Percentiles rank a stretch among this genome's conserved stretches.
phyloP scores from a whole-genome alignment of 805 yeast genomes.

The Yarrowia yakushimensis region DNA sequence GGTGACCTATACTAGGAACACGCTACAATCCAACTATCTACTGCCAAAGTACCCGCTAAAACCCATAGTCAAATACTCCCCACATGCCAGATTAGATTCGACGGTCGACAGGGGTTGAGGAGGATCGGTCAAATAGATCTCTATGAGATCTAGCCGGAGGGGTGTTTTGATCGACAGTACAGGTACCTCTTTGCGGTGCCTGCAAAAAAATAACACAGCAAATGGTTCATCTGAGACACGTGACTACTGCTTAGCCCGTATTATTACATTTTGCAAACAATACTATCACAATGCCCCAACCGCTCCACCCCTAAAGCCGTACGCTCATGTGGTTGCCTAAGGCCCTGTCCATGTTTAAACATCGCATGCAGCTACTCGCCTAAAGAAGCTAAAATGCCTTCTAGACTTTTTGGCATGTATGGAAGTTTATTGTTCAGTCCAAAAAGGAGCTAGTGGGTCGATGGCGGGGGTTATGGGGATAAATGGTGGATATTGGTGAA shows the following conservation, averaged over 20 bases:
- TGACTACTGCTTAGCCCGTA: too few relatives aligned
- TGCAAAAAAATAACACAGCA: too few relatives aligned
- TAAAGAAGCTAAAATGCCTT: constrained; percentile 11
- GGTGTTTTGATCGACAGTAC: too few relatives aligned
- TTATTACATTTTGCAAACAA: too few relatives aligned
- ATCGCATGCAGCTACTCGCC: constrained; percentile 14
- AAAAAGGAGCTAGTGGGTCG: not conserved
- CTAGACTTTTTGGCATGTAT: constrained; percentile 11
- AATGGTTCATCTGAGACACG: too few relatives aligned
- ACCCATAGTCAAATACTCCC: constrained; percentile 4
- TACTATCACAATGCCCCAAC: too few relatives aligned
- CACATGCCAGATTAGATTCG: constrained; percentile 17
- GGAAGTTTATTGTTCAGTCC: not conserved
- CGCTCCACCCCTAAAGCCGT: too few relatives aligned
- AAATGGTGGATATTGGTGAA: not conserved
- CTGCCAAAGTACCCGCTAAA: too few relatives aligned
- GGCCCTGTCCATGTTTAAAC: not conserved
- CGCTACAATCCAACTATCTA: too few relatives aligned
- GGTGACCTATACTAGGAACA: too few relatives aligned
- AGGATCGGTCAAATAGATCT: constrained; percentile 10
- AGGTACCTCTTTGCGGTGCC: too few relatives aligned
- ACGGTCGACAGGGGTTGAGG: not conserved
- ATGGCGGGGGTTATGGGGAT: not conserved
- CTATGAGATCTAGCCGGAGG: not conserved
- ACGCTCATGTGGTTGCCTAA: not conserved